Conservation (phyloP, 1,284 basidiomycete genomes). For the Cutaneotrichosporon sp. region DNA sequence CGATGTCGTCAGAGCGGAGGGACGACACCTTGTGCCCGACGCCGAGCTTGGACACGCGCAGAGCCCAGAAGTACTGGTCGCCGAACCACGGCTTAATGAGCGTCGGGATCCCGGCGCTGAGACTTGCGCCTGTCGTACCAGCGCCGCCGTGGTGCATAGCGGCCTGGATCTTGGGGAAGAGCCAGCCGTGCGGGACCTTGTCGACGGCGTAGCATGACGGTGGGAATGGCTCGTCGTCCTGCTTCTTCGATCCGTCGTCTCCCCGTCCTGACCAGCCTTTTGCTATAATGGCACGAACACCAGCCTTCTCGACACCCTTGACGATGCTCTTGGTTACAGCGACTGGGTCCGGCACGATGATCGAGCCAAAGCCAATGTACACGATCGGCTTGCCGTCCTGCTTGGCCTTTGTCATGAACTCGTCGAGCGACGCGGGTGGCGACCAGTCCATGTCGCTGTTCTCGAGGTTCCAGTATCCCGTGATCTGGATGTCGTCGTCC, state of each 20-base stretch:
- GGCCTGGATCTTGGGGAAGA: slow-evolving; percentile 59
- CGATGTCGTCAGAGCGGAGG: slow-evolving; percentile 54
- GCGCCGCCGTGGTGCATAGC: slow-evolving; percentile 68
- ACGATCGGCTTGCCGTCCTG: slow-evolving; percentile 62
- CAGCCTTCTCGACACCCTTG: slow-evolving; percentile 62
- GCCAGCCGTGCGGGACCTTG: slow-evolving; percentile 74
- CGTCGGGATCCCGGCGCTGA: slow-evolving; percentile 68
- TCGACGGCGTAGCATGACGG: slow-evolving; percentile 52
- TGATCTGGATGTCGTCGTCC: slow-evolving; percentile 59
- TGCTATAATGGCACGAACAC: slow-evolving; percentile 66
- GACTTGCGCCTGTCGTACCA: slow-evolving; percentile 64
- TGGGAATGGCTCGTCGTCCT: slow-evolving; percentile 50
- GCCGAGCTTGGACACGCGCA: slow-evolving; percentile 59
- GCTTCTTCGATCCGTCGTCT: slow-evolving; percentile 41
- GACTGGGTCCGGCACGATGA: slow-evolving; percentile 65
- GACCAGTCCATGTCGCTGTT: slow-evolving; percentile 59
- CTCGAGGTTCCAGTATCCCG: slow-evolving; percentile 62
- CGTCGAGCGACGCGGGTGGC: slow-evolving; percentile 55
- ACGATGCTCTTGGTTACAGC: slow-evolving; percentile 62
- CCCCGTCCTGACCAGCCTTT: slow-evolving; percentile 70
- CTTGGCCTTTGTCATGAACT: slow-evolving; percentile 58
- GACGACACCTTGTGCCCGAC: slow-evolving; percentile 55
- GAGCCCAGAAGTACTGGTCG: slow-evolving; percentile 69
- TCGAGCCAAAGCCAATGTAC: slow-evolving; percentile 67
- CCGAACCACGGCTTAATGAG: slow-evolving; percentile 68